Evolutionary conservation across 1,284 basidiomycete species (phyloP).

Genomic region (Ceratobasidium sp.): DNA sequence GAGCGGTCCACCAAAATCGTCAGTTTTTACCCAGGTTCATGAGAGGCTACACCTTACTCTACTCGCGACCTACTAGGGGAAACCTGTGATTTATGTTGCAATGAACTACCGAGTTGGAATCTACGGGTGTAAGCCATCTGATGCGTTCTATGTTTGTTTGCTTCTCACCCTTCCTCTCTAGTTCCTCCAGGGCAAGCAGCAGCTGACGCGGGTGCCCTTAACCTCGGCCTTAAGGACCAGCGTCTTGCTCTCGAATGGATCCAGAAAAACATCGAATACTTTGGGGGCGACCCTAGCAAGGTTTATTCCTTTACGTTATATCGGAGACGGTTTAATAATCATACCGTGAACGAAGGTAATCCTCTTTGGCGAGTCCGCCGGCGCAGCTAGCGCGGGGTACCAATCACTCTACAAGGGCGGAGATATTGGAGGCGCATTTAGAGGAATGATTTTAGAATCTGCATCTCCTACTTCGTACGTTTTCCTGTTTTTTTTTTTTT

Average conservation of each 20-base stretch:
- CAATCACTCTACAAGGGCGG: conserved; percentile 50
- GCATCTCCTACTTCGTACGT: conserved; percentile 43
- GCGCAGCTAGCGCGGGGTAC: conserved; percentile 49
- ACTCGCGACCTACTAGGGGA: conserved; percentile 54
- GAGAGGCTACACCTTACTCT: conserved; percentile 24
- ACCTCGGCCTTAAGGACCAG: conserved; percentile 61
- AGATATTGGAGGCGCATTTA: conserved; percentile 34
- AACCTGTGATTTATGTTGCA: conserved; percentile 59
- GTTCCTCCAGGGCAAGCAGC: conserved; percentile 52
- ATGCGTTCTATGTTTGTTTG: conserved; percentile 61
- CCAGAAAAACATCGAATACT: conserved; percentile 60
- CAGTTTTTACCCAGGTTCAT: conserved; percentile 12
- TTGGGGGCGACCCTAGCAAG: conserved; percentile 61
- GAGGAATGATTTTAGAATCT: conserved; percentile 47
- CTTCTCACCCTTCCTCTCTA: conserved; percentile 3
- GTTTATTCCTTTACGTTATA: too few species aligned
- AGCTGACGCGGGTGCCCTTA: conserved; percentile 54
- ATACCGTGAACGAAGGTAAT: conserved; percentile 46
- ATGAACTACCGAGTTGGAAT: conserved; percentile 62
- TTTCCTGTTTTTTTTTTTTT: neutral
- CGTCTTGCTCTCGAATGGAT: conserved; percentile 63
- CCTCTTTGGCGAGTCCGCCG: conserved; percentile 54
- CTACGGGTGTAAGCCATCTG: conserved; percentile 62
- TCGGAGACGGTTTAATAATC: neutral
- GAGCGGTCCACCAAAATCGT: too few species aligned